A percentile compares a stretch with the other conserved stretches of the same genome.
Evolutionary conservation across 148 eudicot species (phyloP).

Genomic region (Rhododendron molle): DNA sequence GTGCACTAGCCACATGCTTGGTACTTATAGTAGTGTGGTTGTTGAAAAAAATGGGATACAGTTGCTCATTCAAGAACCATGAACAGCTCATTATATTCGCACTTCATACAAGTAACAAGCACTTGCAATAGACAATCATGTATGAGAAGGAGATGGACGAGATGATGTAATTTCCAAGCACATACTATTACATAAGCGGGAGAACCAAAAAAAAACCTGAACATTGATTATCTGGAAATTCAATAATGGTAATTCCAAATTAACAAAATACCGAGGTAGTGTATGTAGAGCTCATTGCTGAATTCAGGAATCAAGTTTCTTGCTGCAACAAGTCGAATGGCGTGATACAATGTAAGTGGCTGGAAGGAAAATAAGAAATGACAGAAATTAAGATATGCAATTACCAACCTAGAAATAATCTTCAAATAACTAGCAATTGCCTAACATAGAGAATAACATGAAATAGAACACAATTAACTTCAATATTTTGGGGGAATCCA

Average conservation of each 20-base stretch:
- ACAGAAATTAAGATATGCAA: background rate
- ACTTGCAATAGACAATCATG: background rate
- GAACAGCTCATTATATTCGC: background rate
- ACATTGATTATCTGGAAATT: background rate
- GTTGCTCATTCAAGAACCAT: background rate
- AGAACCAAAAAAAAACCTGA: background rate
- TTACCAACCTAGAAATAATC: background rate
- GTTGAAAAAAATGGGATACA: background rate
- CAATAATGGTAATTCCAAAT: background rate
- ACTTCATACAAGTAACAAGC: background rate
- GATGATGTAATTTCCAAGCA: background rate
- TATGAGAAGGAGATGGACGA: background rate
- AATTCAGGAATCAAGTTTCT: slow-evolving; percentile 31
- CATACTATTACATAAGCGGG: background rate
- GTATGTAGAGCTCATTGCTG: slow-evolving; percentile 44
- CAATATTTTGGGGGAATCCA: background rate
- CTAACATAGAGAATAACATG: background rate
- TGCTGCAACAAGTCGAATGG: slow-evolving; percentile 45
- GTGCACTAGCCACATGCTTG: background rate
- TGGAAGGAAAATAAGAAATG: slow-evolving; percentile 28
- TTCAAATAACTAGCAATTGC: background rate
- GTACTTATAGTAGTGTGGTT: background rate
- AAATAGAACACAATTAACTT: background rate
- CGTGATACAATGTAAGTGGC: slow-evolving; percentile 77
- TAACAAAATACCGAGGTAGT: slow-evolving; percentile 65